A percentile compares a stretch with the other conserved stretches of the same genome.
These are phyloP conservation scores for Hymenoscyphus albidus DNA, from an alignment of 2,329 filamentous ascomycete genomes.

Conservation along the genomic window DNA sequence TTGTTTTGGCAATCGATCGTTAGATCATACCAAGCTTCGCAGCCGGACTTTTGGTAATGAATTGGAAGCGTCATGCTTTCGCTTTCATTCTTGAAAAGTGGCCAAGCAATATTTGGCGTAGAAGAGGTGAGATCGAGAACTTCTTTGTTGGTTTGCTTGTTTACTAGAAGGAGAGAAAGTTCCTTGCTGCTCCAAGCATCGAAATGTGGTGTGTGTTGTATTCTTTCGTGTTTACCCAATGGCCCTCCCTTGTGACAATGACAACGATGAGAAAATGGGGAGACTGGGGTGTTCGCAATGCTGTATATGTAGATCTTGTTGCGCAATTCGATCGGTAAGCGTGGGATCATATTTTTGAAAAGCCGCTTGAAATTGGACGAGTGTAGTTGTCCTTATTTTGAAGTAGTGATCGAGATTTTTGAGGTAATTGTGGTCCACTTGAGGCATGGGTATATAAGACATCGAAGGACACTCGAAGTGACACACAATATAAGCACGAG, in stretches of 20 bases:
- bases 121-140: slow-evolving; percentile 3
- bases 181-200: not conserved
- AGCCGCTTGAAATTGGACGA: not conserved
- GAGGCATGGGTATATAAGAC: not conserved
- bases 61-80: not conserved
- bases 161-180: slow-evolving; percentile 1
- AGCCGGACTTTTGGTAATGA: not conserved
- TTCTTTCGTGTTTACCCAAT: not conserved
- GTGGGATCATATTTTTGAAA: not conserved
- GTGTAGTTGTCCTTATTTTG: not conserved
- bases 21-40: slow-evolving; percentile 4
- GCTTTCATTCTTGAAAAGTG: not conserved
- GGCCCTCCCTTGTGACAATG: not conserved
- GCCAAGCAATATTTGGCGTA: not conserved
- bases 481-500: too few species aligned
- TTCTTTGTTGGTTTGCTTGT: slow-evolving; percentile 4
- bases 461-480: too few species aligned
- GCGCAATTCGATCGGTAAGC: not conserved
- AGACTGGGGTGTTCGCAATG: not conserved
- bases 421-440: not conserved
- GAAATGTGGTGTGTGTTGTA: not conserved
- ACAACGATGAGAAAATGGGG: not conserved
- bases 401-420: not conserved
- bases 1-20: not conserved
- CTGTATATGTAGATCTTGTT: not conserved